Conservation (phyloP, 75 land plant genomes). For the Pinus albicaulis region DNA sequence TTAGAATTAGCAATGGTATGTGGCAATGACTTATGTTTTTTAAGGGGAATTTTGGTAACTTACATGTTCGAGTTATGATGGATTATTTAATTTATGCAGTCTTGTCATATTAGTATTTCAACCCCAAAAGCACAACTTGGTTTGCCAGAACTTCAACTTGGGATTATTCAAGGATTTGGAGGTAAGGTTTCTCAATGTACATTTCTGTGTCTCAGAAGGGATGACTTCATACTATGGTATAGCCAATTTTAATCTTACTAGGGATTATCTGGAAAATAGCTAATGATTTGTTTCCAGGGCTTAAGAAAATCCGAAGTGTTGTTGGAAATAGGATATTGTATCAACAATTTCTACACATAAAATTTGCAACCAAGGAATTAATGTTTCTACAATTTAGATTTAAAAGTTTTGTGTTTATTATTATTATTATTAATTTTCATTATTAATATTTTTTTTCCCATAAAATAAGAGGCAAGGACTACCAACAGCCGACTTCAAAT, state of each 20-base stretch:
- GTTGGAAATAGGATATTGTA: not conserved
- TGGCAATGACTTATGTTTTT: not conserved
- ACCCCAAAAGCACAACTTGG: conserved; percentile 89
- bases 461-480: not conserved
- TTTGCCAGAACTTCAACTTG: conserved; percentile 90
- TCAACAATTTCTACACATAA: not conserved
- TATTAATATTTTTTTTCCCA: not conserved
- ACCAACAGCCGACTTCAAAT: not conserved
- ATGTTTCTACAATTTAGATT: not conserved
- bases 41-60: not conserved
- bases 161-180: conserved; percentile 96
- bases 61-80: conserved; percentile 4
- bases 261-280: not conserved
- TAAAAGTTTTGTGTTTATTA: not conserved
- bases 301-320: not conserved
- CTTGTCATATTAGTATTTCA: conserved; percentile 92
- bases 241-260: not conserved
- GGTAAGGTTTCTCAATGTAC: conserved; percentile 37
- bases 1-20: conserved; percentile 93
- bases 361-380: not conserved
- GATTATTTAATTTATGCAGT: conserved; percentile 32
- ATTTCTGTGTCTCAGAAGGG: conserved; percentile 4
- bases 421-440: not conserved
- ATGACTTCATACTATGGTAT: not conserved
- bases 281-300: not conserved